phyloP scores from a whole-genome alignment of 2,329 filamentous ascomycete species.

The Fusarium odoratissimum region DNA sequence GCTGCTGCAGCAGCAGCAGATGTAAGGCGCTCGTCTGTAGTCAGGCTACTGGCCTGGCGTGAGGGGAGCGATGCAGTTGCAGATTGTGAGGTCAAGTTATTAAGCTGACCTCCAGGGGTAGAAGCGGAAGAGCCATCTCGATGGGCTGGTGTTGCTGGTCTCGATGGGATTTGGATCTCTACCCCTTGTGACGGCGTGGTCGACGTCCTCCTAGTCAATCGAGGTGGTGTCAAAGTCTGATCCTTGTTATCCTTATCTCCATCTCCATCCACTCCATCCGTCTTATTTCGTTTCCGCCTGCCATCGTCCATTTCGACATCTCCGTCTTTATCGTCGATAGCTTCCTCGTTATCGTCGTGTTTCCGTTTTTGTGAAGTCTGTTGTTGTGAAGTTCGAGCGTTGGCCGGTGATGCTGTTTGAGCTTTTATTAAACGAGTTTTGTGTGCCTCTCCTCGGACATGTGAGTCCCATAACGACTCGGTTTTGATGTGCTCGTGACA shows the following conservation, averaged over 20 bases:
- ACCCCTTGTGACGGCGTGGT: slow-evolving; percentile 65
- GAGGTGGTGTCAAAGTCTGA: slow-evolving; percentile 54
- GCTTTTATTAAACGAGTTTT: slow-evolving; percentile 40
- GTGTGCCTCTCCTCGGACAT: slow-evolving; percentile 63
- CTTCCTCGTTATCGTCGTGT: slow-evolving; percentile 50
- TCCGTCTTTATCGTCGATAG: slow-evolving; percentile 40
- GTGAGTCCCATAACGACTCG: slow-evolving; percentile 75
- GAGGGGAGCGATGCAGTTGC: slow-evolving; percentile 48
- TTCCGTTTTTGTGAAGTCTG: slow-evolving; percentile 49
- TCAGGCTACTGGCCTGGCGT: slow-evolving; percentile 41
- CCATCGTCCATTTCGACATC: slow-evolving; percentile 52
- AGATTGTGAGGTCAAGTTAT: slow-evolving; percentile 23
- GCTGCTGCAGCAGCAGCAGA: slow-evolving; percentile 33
- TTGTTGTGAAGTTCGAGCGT: slow-evolving; percentile 29
- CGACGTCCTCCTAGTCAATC: slow-evolving; percentile 60
- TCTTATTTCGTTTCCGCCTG: slow-evolving; percentile 60
- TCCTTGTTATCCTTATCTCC: slow-evolving; percentile 36
- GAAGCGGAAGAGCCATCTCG: slow-evolving; percentile 57
- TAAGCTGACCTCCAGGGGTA: slow-evolving; percentile 48
- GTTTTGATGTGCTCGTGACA: slow-evolving; percentile 74
- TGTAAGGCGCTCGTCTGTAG: slow-evolving; percentile 32
- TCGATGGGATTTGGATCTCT: slow-evolving; percentile 72
- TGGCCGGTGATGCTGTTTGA: slow-evolving; percentile 32
- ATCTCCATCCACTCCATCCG: slow-evolving; percentile 47
- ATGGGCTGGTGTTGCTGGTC: slow-evolving; percentile 69